phyloP scores from a whole-genome alignment of 371 early-diverging fungal species.

The Mortierella sp. region DNA sequence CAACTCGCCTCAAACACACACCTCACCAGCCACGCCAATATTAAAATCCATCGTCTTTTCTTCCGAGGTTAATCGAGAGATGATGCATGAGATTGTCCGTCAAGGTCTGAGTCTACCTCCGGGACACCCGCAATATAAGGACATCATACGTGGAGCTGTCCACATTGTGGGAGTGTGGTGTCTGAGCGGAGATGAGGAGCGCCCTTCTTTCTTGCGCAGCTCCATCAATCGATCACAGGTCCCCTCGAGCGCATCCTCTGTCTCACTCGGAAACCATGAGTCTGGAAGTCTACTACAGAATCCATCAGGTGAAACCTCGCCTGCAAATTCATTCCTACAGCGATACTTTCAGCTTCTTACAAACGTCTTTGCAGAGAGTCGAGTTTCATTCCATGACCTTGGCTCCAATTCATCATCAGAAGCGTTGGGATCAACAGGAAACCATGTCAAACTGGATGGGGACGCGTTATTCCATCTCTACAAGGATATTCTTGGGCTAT shows the following conservation, averaged over 20 bases:
- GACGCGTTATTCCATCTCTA: slow-evolving; percentile 64
- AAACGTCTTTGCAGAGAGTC: slow-evolving; percentile 62
- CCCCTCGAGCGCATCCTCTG: slow-evolving; percentile 19
- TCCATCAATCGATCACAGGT: slow-evolving; percentile 51
- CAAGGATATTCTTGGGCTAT: slow-evolving; percentile 72
- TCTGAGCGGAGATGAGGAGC: slow-evolving; percentile 74
- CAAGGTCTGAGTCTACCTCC: slow-evolving; percentile 76
- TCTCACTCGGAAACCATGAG: slow-evolving; percentile 44
- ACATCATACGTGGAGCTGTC: slow-evolving; percentile 76
- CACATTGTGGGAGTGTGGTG: slow-evolving; percentile 83
- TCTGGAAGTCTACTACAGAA: slow-evolving; percentile 15
- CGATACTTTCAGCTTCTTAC: slow-evolving; percentile 71
- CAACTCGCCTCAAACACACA: slow-evolving; percentile 56
- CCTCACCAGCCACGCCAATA: slow-evolving; percentile 77
- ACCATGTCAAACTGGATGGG: slow-evolving; percentile 59
- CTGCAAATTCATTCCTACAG: slow-evolving; percentile 63
- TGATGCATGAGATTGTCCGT: slow-evolving; percentile 81
- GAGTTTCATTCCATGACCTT: slow-evolving; percentile 13
- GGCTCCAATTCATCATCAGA: slow-evolving; percentile 46
- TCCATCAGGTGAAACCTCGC: slow-evolving; percentile 21
- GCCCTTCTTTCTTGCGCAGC: slow-evolving; percentile 73
- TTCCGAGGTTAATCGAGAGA: slow-evolving; percentile 75
- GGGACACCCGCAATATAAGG: slow-evolving; percentile 65
- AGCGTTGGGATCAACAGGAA: slow-evolving; percentile 39
- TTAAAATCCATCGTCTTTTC: slow-evolving; percentile 76